Base-by-base conservation (phyloP, 2,329 filamentous ascomycete species). In the Colletotrichum tropicicola region DNA sequence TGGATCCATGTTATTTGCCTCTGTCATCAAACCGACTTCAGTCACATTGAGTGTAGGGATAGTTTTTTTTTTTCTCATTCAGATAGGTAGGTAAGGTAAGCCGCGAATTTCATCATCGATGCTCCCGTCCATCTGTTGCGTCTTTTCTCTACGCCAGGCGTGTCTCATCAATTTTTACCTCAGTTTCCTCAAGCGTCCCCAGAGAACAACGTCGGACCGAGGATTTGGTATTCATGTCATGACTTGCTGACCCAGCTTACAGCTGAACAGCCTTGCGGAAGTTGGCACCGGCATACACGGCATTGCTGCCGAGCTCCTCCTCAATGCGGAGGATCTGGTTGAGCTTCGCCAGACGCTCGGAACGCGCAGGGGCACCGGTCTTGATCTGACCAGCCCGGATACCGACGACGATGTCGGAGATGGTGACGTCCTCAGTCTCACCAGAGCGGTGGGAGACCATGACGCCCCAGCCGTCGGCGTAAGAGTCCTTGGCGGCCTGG, bases 271-370 rank as follows among this genome's bases (percentile, higher is more conserved):
- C 84, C 73, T 84, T 94, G 85, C 95, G 92, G 93, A 98, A 99
- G 78, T 93, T 94, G 77, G 87, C 83, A 73, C 96, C 96, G 73
- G 95, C 94, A 80, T 95, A 99, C 83, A 98, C 78, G 73, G 95
- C 96, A 75, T 96, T 91, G 75, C 90, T 88, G 74, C 94, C 94
- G 70, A 99, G 91, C 88, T 99, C 96, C 87, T 99, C 96, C 89
- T 99, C 96, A 75, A 99, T 99, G 79, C 96, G 93, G 78, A 99
- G 92, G 77, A 99, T 97, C 88, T 99, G 96, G 92, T 99, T 99
- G 79, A 99, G 92, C 90, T 99, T 99, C 82, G 96, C 96, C 73
- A 98, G 89, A 87, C 96, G 94, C 89, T 99, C 96, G 74, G 95
- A 98, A 77, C 96, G 92, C 79, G 92, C 92, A 73, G 96, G 96